Base-by-base conservation (phyloP, 2,329 filamentous ascomycete genomes). In the Pyrenophora teres region DNA sequence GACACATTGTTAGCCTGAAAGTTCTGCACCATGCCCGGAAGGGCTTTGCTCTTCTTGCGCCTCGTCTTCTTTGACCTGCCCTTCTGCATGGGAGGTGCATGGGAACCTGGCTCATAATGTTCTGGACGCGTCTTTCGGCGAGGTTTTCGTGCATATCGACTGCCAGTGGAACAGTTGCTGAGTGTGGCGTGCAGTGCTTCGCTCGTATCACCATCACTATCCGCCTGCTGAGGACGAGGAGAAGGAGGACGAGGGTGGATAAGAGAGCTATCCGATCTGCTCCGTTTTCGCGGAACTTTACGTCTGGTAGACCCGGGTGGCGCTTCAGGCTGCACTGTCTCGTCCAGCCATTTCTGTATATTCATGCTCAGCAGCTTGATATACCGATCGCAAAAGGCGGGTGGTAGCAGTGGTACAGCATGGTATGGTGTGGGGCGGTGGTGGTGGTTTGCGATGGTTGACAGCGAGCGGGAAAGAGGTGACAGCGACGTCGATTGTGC, bases 111-210 rank as follows among this genome's bases (percentile, higher is more conserved):
- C 60, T 71, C 65, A 56, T 81, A 81, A 48, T 70, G 73, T 50
- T 80, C 78, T 35, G 70, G 67, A 32, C 73, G 76, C 19, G 77
- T 80, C 65, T 77, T 81, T 64, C 73, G 74, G 47, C 79, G 74
- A 57, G 76, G 68, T 52, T 70, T 74, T 50, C 74, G 75, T 60
- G 74, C 70, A 65, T 78, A 81, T 7, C 50, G 59, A 48, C 54
- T 63, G 51, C 53, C 63, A 30, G 27, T 53, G 19, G 65, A 57
- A 33, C 54, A 50, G 19, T 50, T 30, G 46, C 47, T 58, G 19
- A 39, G 52, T 37, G 57, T 53, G 40, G 54, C 43, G 38, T 52
- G 48, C 44, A 55, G 53, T 40, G 46, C 57, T 45, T 65, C 44
- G 47, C 62, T 66, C 31, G 57, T 33, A 48, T 38, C 46, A 5